Percentiles rank a stretch among this genome's conserved stretches.
Conservation (phyloP, 1,284 basidiomycete species). For the Cyathus olla region DNA sequence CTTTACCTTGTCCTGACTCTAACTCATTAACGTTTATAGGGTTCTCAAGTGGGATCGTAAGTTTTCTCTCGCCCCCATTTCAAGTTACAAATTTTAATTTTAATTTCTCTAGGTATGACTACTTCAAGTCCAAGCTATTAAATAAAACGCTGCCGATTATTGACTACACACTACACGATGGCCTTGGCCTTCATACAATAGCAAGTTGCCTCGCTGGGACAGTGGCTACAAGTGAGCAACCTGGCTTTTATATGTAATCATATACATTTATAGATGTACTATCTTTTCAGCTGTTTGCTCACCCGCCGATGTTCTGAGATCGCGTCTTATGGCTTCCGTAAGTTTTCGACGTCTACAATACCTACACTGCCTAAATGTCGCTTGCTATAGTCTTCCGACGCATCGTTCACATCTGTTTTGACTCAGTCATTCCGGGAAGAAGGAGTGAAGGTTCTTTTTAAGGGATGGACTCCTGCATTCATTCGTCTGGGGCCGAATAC, state of each 20-base stretch:
- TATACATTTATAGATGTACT: slow-evolving; percentile 4
- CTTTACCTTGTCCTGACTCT: slow-evolving; percentile 13
- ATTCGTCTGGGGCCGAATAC: slow-evolving; percentile 88
- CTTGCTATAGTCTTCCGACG: slow-evolving; percentile 56
- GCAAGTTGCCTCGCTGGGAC: slow-evolving; percentile 82
- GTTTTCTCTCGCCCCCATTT: slow-evolving; percentile 33
- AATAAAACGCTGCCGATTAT: slow-evolving; percentile 64
- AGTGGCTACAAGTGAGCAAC: slow-evolving; percentile 83
- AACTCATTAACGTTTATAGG: slow-evolving; percentile 46
- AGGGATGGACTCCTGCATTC: slow-evolving; percentile 91
- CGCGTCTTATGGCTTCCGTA: slow-evolving; percentile 82
- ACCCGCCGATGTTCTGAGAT: slow-evolving; percentile 89
- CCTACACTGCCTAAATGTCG: background rate
- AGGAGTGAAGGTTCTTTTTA: slow-evolving; percentile 88
- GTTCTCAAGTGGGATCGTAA: slow-evolving; percentile 90
- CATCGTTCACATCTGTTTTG: slow-evolving; percentile 62
- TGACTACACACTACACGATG: slow-evolving; percentile 79
- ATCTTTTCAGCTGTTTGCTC: slow-evolving; percentile 79
- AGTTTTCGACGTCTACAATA: slow-evolving; percentile 25
- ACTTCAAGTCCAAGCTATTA: slow-evolving; percentile 82
- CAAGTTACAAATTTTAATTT: background rate
- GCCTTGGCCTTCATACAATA: slow-evolving; percentile 71
- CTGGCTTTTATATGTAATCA: background rate
- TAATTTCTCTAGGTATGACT: slow-evolving; percentile 78
- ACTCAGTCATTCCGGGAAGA: slow-evolving; percentile 74